Percentiles rank a stretch among this genome's conserved stretches.
These are phyloP conservation scores for Aspergillus funiculosus DNA, from an alignment of 495 filamentous ascomycete species.

Conservation along the genomic window DNA sequence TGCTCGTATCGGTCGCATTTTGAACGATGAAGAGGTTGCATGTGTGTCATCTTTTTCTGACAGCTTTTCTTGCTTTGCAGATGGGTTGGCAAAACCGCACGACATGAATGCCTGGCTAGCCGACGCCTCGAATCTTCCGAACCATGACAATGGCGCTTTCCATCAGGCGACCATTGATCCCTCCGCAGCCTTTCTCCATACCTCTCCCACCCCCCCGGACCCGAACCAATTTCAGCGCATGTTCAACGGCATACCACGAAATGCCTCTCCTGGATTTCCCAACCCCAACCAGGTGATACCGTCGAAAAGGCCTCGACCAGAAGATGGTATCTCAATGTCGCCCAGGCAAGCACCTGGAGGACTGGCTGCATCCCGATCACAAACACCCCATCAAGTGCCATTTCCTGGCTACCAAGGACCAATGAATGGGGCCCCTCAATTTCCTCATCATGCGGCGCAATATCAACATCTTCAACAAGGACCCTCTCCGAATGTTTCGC, in stretches of 20 bases:
- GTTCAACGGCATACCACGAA: constrained; percentile 78
- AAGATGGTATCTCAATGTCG: constrained; percentile 78
- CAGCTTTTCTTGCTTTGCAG: constrained; percentile 31
- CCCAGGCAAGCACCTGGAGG: constrained; percentile 71
- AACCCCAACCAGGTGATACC: constrained; percentile 77
- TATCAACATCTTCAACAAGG: constrained; percentile 83
- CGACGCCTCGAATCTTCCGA: constrained; percentile 63
- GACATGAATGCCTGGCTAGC: constrained; percentile 83
- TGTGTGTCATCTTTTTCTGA: constrained; percentile 22
- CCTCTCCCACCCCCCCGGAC: constrained; percentile 51
- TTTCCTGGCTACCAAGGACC: constrained; percentile 59
- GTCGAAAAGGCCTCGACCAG: constrained; percentile 78
- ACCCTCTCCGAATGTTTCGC: constrained; percentile 73
- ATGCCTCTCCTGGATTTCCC: constrained; percentile 70
- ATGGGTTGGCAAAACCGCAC: constrained; percentile 53
- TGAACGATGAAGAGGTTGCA: constrained; percentile 13
- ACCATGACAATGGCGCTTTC: constrained; percentile 75
- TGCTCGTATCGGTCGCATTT: constrained; percentile 12
- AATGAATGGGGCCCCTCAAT: constrained; percentile 50
- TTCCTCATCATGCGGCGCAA: constrained; percentile 52
- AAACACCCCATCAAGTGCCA: constrained; percentile 75
- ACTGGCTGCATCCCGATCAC: constrained; percentile 77
- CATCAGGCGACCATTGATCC: constrained; percentile 53
- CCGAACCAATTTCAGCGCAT: constrained; percentile 60
- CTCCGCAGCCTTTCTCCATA: constrained; percentile 47